A percentile compares a stretch with the other conserved stretches of the same genome.
These are phyloP conservation scores for Heritiera littoralis DNA, from an alignment of 345 rosid genomes.

Conservation along the genomic window DNA sequence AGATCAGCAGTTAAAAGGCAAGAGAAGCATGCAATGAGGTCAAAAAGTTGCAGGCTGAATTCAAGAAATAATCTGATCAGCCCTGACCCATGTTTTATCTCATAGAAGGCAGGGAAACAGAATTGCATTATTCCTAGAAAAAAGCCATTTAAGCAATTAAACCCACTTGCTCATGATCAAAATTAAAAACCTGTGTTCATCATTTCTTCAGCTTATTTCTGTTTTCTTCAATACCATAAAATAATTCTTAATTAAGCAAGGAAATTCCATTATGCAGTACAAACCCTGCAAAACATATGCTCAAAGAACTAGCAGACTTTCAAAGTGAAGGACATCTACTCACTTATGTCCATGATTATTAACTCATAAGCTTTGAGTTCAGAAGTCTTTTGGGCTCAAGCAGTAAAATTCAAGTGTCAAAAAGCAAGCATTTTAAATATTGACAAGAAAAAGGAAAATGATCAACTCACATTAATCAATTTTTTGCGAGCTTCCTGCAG, in stretches of 20 bases:
- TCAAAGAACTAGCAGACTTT: neutral
- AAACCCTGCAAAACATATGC: neutral
- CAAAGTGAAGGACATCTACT: neutral
- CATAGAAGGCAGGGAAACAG: neutral
- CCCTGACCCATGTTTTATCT: neutral
- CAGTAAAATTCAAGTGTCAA: neutral
- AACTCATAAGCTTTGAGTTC: neutral
- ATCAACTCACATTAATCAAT: slow-evolving; percentile 65
- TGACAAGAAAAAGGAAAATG: slow-evolving; percentile 14
- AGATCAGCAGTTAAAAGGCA: neutral
- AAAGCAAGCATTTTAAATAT: neutral
- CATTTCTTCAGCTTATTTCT: neutral
- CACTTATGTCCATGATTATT: neutral
- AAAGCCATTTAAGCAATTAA: neutral
- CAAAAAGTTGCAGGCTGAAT: neutral
- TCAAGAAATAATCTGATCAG: neutral
- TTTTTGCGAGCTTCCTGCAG: slow-evolving; percentile 92
- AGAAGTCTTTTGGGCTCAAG: neutral
- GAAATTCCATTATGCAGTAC: neutral
- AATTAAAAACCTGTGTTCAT: neutral
- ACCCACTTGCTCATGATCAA: neutral
- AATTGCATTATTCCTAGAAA: neutral
- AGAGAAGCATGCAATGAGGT: neutral
- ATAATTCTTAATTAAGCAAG: neutral
- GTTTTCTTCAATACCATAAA: neutral